Percentiles rank a stretch among this genome's conserved stretches.
Evolutionary conservation across 2,329 filamentous ascomycete genomes (phyloP).

Genomic region (Lachnellula willkommii): DNA sequence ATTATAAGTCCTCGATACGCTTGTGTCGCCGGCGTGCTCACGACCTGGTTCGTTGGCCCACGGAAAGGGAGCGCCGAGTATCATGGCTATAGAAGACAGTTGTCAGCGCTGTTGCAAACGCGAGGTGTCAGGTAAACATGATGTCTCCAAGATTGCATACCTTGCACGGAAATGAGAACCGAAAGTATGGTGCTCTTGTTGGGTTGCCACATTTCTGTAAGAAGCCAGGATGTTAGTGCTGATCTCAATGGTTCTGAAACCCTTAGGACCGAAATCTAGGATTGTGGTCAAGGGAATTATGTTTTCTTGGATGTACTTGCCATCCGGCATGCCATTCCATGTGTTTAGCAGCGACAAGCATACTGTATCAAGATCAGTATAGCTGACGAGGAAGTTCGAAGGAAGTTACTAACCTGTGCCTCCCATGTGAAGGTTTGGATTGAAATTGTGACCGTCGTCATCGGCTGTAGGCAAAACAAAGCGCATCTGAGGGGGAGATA

Average conservation of each 20-base stretch:
- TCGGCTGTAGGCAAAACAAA: slow-evolving; percentile 21
- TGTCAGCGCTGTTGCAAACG: background rate
- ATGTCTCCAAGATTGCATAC: background rate
- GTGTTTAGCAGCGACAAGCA: slow-evolving; percentile 17
- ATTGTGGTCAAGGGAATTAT: background rate
- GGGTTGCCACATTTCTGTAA: slow-evolving; percentile 18
- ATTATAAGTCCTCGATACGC: slow-evolving; percentile 9
- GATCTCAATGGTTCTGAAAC: background rate
- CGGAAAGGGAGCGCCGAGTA: slow-evolving; percentile 19
- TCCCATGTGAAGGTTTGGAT: slow-evolving; percentile 21
- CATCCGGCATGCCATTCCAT: slow-evolving; percentile 13
- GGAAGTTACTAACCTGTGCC: slow-evolving; percentile 5
- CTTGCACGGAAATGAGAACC: slow-evolving; percentile 20
- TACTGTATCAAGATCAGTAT: background rate
- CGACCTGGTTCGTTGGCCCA: slow-evolving; percentile 22
- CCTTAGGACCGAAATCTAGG: background rate
- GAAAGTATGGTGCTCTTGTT: slow-evolving; percentile 21
- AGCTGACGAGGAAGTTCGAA: background rate
- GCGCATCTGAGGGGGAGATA: slow-evolving; percentile 16
- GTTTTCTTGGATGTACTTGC: background rate
- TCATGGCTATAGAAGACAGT: slow-evolving; percentile 14
- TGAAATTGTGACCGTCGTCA: slow-evolving; percentile 16
- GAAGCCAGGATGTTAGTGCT: background rate
- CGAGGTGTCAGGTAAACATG: too few relatives aligned
- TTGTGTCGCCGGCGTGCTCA: slow-evolving; percentile 3